A percentile compares a stretch with the other conserved stretches of the same genome.
phyloP scores from a whole-genome alignment of 139 green algal genomes.

The Marvania coccoides region DNA sequence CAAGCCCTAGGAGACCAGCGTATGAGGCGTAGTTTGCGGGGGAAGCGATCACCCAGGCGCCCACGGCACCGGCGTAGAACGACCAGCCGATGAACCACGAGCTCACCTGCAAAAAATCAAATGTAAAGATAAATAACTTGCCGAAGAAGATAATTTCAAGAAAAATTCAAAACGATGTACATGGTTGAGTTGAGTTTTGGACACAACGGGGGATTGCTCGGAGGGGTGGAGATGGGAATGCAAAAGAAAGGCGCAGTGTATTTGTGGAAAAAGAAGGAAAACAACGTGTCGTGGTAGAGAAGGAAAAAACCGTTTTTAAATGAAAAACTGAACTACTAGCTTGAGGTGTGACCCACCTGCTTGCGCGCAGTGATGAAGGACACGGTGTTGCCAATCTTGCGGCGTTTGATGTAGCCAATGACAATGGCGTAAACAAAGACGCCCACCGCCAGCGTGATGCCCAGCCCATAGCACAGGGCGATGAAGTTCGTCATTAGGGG shows the following conservation, averaged over 20 bases:
- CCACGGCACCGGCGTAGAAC: conserved; percentile 63
- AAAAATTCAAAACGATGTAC: no score
- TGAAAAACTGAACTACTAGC: no score
- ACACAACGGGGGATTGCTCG: no score
- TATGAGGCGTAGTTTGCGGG: conserved; percentile 36
- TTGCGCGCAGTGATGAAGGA: conserved; percentile 50
- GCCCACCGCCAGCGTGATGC: background rate
- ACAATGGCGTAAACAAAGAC: conserved; percentile 9
- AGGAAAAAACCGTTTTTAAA: no score
- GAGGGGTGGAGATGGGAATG: no score
- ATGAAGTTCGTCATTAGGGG: background rate
- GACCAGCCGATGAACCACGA: conserved; percentile 47
- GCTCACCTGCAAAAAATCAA: conserved; percentile 6
- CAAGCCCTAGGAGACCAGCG: conserved; percentile 57
- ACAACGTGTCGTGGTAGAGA: no score
- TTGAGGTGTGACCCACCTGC: conserved; percentile 1
- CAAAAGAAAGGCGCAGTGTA: no score
- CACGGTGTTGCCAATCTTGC: conserved; percentile 26
- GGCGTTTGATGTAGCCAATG: background rate
- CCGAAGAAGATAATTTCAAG: conserved; percentile 3
- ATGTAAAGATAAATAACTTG: background rate
- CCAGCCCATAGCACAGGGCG: conserved; percentile 3
- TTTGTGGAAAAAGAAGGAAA: no score
- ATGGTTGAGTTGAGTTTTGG: no score
- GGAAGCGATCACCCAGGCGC: conserved; percentile 63